Percentiles rank a stretch among this genome's conserved stretches.
Conservation (phyloP, 495 filamentous ascomycete species). For the Venustampulla echinocandica region DNA sequence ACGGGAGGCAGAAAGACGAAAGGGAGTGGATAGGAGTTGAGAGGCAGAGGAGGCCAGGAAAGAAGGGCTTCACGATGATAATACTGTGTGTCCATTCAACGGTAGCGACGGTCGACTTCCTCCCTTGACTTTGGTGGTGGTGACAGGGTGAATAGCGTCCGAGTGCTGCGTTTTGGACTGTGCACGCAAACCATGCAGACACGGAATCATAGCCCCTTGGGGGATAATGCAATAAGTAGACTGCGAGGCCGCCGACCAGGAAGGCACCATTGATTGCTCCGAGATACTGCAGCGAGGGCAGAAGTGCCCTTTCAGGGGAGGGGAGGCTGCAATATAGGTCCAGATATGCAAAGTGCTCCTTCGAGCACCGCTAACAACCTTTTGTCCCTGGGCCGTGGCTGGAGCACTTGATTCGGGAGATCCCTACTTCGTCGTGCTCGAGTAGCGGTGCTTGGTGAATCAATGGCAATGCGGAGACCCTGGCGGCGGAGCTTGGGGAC, state of each 20-base stretch:
- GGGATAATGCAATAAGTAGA: background rate
- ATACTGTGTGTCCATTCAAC: constrained; percentile 14
- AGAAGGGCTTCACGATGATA: constrained; percentile 16
- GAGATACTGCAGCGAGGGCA: background rate
- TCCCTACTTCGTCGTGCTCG: background rate
- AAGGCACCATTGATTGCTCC: background rate
- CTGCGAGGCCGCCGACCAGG: background rate
- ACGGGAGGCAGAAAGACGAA: background rate
- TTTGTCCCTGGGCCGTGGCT: constrained; percentile 2
- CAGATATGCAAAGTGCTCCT: background rate
- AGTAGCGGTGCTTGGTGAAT: no score
- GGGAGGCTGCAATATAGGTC: background rate
- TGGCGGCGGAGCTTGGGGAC: background rate
- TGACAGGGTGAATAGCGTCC: background rate
- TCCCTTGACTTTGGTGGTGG: background rate
- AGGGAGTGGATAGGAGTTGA: background rate
- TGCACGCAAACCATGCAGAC: background rate
- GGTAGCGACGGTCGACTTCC: background rate
- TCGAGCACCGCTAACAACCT: background rate
- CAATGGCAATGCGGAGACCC: no score
- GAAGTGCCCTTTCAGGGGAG: constrained; percentile 1
- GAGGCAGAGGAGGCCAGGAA: constrained; percentile 5
- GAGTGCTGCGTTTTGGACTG: background rate
- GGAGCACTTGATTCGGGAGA: background rate
- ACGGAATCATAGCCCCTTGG: background rate